A percentile compares a stretch with the other conserved stretches of the same genome.
Conservation (phyloP, 345 rosid species). For the Capsella bursapastoris region DNA sequence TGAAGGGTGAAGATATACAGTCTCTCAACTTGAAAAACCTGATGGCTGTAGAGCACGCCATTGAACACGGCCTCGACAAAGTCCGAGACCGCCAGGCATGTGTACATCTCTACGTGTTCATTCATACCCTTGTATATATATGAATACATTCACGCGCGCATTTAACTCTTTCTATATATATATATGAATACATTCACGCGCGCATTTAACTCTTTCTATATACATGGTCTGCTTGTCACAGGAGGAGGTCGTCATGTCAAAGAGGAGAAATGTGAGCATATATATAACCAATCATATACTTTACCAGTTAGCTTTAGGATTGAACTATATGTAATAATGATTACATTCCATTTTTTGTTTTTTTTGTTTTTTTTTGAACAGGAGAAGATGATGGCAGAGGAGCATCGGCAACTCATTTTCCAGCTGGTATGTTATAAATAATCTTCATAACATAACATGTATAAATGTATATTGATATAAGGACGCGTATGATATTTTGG, state of each 20-base stretch:
- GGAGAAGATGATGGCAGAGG: conserved; percentile 49
- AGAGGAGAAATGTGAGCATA: conserved; percentile 54
- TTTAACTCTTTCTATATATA: background rate
- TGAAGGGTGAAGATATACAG: conserved; percentile 72
- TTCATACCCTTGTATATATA: background rate
- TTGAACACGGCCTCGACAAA: conserved; percentile 63
- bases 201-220: background rate
- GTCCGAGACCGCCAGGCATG: conserved; percentile 62
- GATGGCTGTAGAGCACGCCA: conserved; percentile 63
- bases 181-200: background rate
- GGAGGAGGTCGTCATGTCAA: conserved; percentile 47
- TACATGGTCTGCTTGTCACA: conserved; percentile 39
- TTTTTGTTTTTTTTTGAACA: conserved; percentile 4
- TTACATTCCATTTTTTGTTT: background rate
- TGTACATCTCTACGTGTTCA: background rate
- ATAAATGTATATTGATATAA: background rate
- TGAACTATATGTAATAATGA: background rate
- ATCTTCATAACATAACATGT: background rate
- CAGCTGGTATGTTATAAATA: conserved; percentile 47
- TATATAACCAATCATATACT: background rate
- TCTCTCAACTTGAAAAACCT: conserved; percentile 66
- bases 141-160: background rate
- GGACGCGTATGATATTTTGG: background rate
- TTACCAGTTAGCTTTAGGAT: conserved; percentile 7
- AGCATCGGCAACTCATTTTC: conserved; percentile 51